Evolutionary conservation across 352 stramenopile species (phyloP), one percentile per base, ranked within the genome.

Genomic region (Ophiocytium majus): DNA sequence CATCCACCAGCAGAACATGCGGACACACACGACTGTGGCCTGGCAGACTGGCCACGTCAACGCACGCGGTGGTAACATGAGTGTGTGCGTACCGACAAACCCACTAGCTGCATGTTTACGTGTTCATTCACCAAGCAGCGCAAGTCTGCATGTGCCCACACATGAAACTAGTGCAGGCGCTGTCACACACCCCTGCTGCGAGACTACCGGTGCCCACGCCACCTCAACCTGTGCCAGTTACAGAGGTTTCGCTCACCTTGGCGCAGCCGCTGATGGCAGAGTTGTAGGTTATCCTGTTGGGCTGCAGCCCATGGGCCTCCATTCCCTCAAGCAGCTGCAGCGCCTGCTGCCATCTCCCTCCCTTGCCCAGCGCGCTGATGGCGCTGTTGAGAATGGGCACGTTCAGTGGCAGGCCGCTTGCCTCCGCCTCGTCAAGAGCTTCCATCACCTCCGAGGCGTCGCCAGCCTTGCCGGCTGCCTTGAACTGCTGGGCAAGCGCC

Each of bases 281-380:
- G 76, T 74, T 86, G 66, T 86, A 89, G 0, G 83, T 86, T 32
- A 86, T 85, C 32, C 35, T 57, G 33, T 89, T 81, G 10, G 82
- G 79, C 14, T 33, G 5, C 63, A 89, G 71, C 23, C 86, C 86
- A 1, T 10, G 49, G 14, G 34, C 36, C 28, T 71, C 75, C 86
- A 89, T 89, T 32, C 86, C 79, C 43, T 83, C 63, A n/a, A 89
- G 75, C 63, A 89, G 50, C 32, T 82, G 43, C 19, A 85, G 31
- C 17, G 31, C 66, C 66, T 78, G 5, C 35, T 78, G 66, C 66
- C 66, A 78, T 14, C 35, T 5, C 5, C 66, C 14, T 5, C 66
- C 5, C 35, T 85, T 85, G 1, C 33, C 66, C 10, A 37, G 35
- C 5, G 66, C 66, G 35, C 66, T 78, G 32, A 78, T 78, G 35